Evolutionary conservation across 2,329 filamentous ascomycete genomes (phyloP), one percentile per base, ranked within the genome.

Genomic region (Ascochyta koolunga): DNA sequence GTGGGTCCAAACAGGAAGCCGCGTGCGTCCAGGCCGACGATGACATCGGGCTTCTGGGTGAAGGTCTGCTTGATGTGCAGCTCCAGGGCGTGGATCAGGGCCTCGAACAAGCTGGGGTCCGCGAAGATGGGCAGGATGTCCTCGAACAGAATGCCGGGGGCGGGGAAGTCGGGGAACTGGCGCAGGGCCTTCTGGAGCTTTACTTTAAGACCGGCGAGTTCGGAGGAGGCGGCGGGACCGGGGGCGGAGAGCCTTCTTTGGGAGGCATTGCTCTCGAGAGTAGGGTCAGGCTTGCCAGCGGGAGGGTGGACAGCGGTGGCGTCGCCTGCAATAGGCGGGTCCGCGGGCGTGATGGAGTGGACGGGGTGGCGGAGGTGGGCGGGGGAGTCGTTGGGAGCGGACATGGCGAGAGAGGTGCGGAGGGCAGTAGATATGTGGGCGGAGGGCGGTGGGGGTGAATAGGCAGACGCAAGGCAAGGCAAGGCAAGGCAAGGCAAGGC

Each of bases 71-170:
- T 78, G 61, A 96, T 83, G 76, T 96, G 89, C 59, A 97, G 82
- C 77, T 96, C 90, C 65, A 98, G 89, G 42, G 91, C 91, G 68
- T 87, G 85, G 74, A 97, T 82, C 54, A 99, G 88, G 50, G 86
- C 83, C 65, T 84, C 82, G 79, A 97, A 93, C 58, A 90, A 82
- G 45, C 76, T 72, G 50, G 88, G 86, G 71, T 91, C 84, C 74
- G 90, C 87, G 82, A 99, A 98, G 73, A 98, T 88, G 58, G 95
- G 95, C 77, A 99, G 88, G 78, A 99, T 98, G 75, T 99, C 95
- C 80, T 97, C 91, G 78, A 99, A 99, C 70, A 96, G 83, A 73
- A 99, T 93, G 76, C 95, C 93, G 39, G 89, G 87, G 63, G 89
- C 88, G 55, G 93, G 93, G 80, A 97, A 98, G 82, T 98, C 91